These are phyloP conservation scores for Neckera pumila DNA, from an alignment of 225 moss, liverwort and hornwort species.

Conservation along the genomic window DNA sequence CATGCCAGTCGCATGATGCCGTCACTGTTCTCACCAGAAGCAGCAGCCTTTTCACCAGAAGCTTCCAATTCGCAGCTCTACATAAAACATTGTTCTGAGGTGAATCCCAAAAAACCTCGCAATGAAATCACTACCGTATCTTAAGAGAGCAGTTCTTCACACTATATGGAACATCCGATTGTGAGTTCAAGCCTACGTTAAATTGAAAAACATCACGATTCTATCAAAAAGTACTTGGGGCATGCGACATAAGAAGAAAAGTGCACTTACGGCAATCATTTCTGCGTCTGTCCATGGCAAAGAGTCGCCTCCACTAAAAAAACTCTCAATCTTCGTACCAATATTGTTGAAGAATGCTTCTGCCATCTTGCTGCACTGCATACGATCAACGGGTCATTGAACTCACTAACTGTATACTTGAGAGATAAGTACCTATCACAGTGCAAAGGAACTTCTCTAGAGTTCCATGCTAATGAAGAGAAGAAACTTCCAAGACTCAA, in stretches of 20 bases:
- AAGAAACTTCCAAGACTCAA: neutral
- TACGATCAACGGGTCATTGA: neutral
- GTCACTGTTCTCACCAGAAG: slow-evolving; percentile 45
- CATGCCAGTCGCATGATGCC: slow-evolving; percentile 89
- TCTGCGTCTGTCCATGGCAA: slow-evolving; percentile 60
- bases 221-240: neutral
- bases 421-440: neutral
- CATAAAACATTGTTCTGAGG: neutral
- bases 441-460: neutral
- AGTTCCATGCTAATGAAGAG: neutral
- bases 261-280: slow-evolving; percentile 42
- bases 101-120: neutral
- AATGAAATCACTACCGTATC: neutral
- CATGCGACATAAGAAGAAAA: neutral
- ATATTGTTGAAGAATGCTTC: slow-evolving; percentile 46
- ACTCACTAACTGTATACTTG: neutral
- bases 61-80: slow-evolving; percentile 75
- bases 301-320: slow-evolving; percentile 43
- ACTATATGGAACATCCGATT: neutral
- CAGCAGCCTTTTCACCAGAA: slow-evolving; percentile 61
- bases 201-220: neutral
- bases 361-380: slow-evolving; percentile 27
- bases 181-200: neutral
- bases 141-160: neutral
- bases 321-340: slow-evolving; percentile 35